These are phyloP conservation scores for Curvularia sp. DNA, from an alignment of 2,329 filamentous ascomycete genomes.

Conservation along the genomic window DNA sequence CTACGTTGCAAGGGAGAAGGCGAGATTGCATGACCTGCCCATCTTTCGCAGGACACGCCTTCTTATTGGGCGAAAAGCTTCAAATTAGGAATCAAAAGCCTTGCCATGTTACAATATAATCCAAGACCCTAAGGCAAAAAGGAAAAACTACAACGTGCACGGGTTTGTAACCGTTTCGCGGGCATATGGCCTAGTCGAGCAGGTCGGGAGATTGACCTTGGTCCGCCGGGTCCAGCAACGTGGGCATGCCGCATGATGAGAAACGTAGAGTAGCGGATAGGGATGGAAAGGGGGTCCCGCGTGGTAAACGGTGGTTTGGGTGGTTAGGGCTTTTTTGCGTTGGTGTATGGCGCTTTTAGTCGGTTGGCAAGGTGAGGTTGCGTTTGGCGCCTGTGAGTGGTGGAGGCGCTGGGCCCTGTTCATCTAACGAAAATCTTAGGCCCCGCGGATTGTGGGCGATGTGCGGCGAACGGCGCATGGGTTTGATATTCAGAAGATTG, in stretches of 20 bases:
- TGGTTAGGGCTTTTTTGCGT: slow-evolving; percentile 8
- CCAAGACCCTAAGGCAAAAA: slow-evolving; percentile 9
- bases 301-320: slow-evolving; percentile 23
- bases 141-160: slow-evolving; percentile 14
- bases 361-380: background rate
- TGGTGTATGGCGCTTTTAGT: slow-evolving; percentile 14
- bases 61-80: slow-evolving; percentile 24
- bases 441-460: slow-evolving; percentile 11
- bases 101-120: slow-evolving; percentile 30
- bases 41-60: background rate
- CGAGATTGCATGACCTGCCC: slow-evolving; percentile 25
- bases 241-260: slow-evolving; percentile 37
- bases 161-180: slow-evolving; percentile 23
- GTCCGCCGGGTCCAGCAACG: slow-evolving; percentile 12
- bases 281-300: slow-evolving; percentile 3
- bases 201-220: slow-evolving; percentile 25
- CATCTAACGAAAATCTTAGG: background rate
- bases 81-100: slow-evolving; percentile 28
- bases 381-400: slow-evolving; percentile 19
- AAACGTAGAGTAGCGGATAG: slow-evolving; percentile 17
- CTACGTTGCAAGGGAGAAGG: background rate
- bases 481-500: background rate
- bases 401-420: background rate
- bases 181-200: slow-evolving; percentile 37
- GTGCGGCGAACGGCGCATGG: background rate